Conservation (phyloP, 257 asterid species). For the Salvia hispanica region DNA sequence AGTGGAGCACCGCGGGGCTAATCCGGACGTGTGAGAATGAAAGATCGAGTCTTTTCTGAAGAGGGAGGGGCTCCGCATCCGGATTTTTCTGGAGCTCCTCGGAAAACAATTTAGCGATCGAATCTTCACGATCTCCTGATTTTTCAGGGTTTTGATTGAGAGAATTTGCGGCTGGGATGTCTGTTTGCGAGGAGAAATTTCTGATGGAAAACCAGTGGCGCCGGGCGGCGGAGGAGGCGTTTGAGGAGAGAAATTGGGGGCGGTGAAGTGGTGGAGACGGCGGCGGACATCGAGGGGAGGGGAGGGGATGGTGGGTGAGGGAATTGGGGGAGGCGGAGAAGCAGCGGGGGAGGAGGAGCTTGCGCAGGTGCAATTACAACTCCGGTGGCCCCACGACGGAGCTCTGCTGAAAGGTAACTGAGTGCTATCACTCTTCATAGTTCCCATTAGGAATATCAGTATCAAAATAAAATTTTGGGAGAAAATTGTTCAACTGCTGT, state of each 20-base stretch:
- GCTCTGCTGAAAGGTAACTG: slow-evolving; percentile 25
- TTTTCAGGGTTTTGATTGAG: slow-evolving; percentile 20
- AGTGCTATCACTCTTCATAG: not conserved
- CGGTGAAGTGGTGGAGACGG: slow-evolving; percentile 21
- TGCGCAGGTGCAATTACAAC: slow-evolving; percentile 41
- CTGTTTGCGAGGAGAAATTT: slow-evolving; percentile 46
- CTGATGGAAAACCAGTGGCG: slow-evolving; percentile 34
- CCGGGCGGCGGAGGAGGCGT: slow-evolving; percentile 14
- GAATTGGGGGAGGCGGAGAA: slow-evolving; percentile 36
- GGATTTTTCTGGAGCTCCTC: slow-evolving; percentile 59
- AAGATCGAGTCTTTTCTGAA: slow-evolving; percentile 71
- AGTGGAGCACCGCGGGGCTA: slow-evolving; percentile 47
- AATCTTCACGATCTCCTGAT: slow-evolving; percentile 37
- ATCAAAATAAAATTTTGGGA: too few relatives aligned
- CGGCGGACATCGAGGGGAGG: slow-evolving; percentile 32
- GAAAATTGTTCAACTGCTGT: not conserved
- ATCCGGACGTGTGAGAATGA: slow-evolving; percentile 69
- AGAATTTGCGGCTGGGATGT: not conserved
- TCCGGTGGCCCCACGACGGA: not conserved
- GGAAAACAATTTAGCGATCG: slow-evolving; percentile 46
- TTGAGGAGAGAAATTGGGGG: slow-evolving; percentile 18
- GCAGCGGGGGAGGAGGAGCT: slow-evolving; percentile 44
- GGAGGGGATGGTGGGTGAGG: slow-evolving; percentile 17
- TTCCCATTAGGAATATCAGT: not conserved
- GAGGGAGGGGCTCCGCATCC: slow-evolving; percentile 60